A percentile compares a stretch with the other conserved stretches of the same genome.
Conservation (phyloP, 2,329 filamentous ascomycete genomes). For the Pestalotiopsis sp. region DNA sequence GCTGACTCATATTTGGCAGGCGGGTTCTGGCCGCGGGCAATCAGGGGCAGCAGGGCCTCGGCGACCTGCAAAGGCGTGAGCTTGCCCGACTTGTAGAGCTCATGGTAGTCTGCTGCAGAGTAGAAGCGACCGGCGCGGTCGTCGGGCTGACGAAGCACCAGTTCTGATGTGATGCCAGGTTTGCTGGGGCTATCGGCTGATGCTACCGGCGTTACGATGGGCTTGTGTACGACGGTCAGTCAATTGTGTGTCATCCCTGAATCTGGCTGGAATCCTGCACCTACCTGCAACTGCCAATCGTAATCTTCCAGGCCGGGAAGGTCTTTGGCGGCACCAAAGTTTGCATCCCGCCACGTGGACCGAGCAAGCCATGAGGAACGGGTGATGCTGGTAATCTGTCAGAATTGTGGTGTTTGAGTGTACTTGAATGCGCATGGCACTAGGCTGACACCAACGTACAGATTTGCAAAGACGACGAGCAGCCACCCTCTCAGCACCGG, state of each 20-base stretch:
- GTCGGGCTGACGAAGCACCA: constrained; percentile 42
- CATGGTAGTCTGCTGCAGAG: constrained; percentile 76
- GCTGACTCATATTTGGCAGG: constrained; percentile 68
- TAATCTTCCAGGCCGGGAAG: constrained; percentile 48
- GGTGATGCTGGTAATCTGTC: constrained; percentile 50
- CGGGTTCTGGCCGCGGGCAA: constrained; percentile 59
- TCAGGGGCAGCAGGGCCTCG: constrained; percentile 71
- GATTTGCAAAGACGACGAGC: constrained; percentile 61
- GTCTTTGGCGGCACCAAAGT: constrained; percentile 50
- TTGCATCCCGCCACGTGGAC: constrained; percentile 71
- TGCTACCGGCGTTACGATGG: constrained; percentile 57
- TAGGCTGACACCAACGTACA: constrained; percentile 49
- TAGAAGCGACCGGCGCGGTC: constrained; percentile 58
- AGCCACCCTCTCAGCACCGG: constrained; percentile 69
- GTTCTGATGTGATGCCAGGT: constrained; percentile 43
- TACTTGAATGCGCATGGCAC: background rate
- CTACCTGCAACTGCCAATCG: constrained; percentile 51
- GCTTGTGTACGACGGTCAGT: constrained; percentile 37
- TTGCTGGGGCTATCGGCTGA: constrained; percentile 31
- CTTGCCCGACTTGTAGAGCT: constrained; percentile 69
- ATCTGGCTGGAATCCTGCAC: constrained; percentile 16
- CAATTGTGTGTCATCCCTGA: background rate
- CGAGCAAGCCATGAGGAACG: constrained; percentile 64
- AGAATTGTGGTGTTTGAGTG: constrained; percentile 8
- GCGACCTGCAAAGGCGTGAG: constrained; percentile 74